These are phyloP conservation scores for Kodamaea alishanica DNA, from an alignment of 1,139 yeast genomes.

Conservation along the genomic window DNA sequence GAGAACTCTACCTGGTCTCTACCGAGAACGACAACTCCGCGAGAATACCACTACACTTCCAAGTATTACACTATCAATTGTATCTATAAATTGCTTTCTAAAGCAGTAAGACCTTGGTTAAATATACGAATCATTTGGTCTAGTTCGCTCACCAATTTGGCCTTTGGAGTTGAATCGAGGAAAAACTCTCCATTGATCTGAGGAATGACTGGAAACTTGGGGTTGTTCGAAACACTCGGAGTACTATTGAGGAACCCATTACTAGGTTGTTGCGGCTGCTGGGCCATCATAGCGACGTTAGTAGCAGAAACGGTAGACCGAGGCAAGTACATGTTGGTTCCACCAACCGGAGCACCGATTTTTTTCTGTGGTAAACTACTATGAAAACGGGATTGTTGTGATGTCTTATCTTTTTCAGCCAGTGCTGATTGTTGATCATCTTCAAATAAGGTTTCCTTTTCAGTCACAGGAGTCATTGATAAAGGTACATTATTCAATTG, in stretches of 20 bases:
- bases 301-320: slow-evolving; percentile 7
- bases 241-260: neutral
- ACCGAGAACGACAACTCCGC: too few relatives aligned
- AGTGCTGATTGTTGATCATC: neutral
- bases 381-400: slow-evolving; percentile 1
- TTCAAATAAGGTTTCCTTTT: slow-evolving; percentile 33
- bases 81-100: slow-evolving; percentile 28
- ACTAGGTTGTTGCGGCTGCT: neutral
- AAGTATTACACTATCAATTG: too few relatives aligned
- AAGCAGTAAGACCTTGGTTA: slow-evolving; percentile 40
- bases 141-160: slow-evolving; percentile 34
- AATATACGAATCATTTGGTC: slow-evolving; percentile 40
- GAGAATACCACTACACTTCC: too few relatives aligned
- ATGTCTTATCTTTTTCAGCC: neutral
- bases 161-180: slow-evolving; percentile 35
- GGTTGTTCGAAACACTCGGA: slow-evolving; percentile 1
- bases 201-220: slow-evolving; percentile 39
- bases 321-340: slow-evolving; percentile 10
- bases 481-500: slow-evolving; percentile 49
- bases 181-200: slow-evolving; percentile 37
- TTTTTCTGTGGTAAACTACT: slow-evolving; percentile 5
- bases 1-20: too few relatives aligned
- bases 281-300: neutral
- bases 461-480: slow-evolving; percentile 78
- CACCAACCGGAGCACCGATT: slow-evolving; percentile 1